These are phyloP conservation scores for Quercus cerris DNA, from an alignment of 306 rosid genomes.

Conservation along the genomic window DNA sequence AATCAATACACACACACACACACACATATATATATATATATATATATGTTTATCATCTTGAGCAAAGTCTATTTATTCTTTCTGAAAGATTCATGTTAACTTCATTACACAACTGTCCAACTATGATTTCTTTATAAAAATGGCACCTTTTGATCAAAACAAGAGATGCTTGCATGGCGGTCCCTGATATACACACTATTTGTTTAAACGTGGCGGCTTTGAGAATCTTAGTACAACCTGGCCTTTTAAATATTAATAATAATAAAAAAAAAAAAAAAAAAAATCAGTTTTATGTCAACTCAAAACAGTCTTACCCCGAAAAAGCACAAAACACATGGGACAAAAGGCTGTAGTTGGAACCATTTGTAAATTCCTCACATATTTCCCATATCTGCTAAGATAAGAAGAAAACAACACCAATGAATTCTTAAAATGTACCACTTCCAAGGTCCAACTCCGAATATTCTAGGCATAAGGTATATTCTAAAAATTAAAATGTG, in stretches of 20 bases:
- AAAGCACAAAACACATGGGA: constrained; percentile 8
- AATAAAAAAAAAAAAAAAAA: neutral
- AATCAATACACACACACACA: too few species aligned
- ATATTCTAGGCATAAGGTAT: constrained; percentile 42
- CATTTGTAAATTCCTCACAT: neutral
- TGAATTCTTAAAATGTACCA: constrained; percentile 1
- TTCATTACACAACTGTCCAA: constrained; percentile 2
- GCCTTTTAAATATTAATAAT: neutral
- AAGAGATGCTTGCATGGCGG: constrained; percentile 15
- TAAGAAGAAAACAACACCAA: constrained; percentile 11
- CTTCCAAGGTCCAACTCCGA: constrained; percentile 30
- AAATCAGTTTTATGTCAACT: neutral
- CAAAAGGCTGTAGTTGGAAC: constrained; percentile 12
- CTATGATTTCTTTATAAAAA: neutral
- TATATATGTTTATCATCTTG: too few species aligned
- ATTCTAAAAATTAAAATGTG: neutral
- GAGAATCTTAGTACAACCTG: constrained; percentile 13
- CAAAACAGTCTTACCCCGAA: neutral
- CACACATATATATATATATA: too few species aligned
- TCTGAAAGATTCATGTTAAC: neutral
- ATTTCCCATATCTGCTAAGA: neutral
- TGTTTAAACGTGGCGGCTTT: constrained; percentile 19
- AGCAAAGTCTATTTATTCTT: neutral
- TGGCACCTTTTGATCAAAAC: neutral
- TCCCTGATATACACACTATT: constrained; percentile 4